phyloP scores from a whole-genome alignment of 495 filamentous ascomycete species.

The Poronia punctata region DNA sequence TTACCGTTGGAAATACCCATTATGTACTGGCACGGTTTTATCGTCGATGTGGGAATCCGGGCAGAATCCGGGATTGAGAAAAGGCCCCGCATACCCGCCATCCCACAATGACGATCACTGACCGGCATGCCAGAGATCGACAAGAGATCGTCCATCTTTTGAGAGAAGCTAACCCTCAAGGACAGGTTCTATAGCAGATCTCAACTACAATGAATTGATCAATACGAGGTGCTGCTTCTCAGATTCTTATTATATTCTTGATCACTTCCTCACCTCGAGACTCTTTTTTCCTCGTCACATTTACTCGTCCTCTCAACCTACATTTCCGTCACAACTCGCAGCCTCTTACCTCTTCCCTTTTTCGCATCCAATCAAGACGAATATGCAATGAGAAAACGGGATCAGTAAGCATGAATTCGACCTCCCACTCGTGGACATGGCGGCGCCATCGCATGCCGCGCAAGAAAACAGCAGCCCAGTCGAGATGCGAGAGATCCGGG shows the following conservation, averaged over 20 bases:
- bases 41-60: background rate
- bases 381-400: no score
- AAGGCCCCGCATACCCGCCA: background rate
- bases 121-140: background rate
- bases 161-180: background rate
- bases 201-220: background rate
- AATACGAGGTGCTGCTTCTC: constrained; percentile 5
- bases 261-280: background rate
- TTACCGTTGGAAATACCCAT: no score
- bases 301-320: background rate
- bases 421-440: no score
- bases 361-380: no score
- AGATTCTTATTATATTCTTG: constrained; percentile 2
- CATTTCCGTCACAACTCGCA: no score
- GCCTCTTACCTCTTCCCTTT: no score
- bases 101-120: background rate
- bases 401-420: no score
- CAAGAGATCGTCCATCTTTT: constrained; percentile 4
- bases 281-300: no score
- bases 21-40: no score
- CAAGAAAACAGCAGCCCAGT: no score
- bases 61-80: background rate
- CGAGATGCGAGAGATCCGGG: no score
- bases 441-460: no score
- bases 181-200: constrained; percentile 1